Evolutionary conservation across 106 monocot genomes (phyloP), one percentile per base, ranked within the genome.

Genomic region (Allium cepa): DNA sequence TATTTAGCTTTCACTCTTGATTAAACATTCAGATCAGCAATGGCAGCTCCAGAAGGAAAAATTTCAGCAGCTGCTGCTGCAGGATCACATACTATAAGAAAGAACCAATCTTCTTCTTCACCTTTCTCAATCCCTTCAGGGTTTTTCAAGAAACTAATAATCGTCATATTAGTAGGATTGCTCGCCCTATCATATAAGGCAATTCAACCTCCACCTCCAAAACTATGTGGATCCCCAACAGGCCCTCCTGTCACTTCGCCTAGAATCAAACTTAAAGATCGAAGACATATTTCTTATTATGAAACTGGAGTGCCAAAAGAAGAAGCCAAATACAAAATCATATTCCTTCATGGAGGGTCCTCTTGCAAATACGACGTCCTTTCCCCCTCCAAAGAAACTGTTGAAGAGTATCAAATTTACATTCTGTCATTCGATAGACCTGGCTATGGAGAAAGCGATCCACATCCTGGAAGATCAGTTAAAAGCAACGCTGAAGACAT

Each of bases 351-450:
- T 3, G 53, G 4, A 55, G 11, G 11, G 15, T 55, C 11, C 53
- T 55, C 53, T 3, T 55, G 53, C 53, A 55, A 55, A 55, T 55
- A 55, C 15, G 7, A 55, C 15, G 53, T 8, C 11, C 15, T 55
- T 8, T 6, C 53, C 4, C 11, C 7, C 15, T 55, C 53, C 53
- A 55, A 55, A 55, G 53, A 55, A 55, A 15, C 15, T 3, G 53
- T 2, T 11, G 53, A 55, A 12, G 53, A 55, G 53, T 55, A 55
- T 85, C 63, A 15, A 15, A 55, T 55, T 55, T 55, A 55, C 53
- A 55, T 55, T 0, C 13, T 8, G 4, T 55, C 53, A 12, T 55
- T 12, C 1, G 15, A 55, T 55, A 55, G 53, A 55, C 53, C 53
- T 55, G 53, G 7, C 13, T 55, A 55, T 55, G 53, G 53, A 15